These are phyloP conservation scores for Verticillium tricorpus DNA, from an alignment of 2,329 filamentous ascomycete species.

Conservation along the genomic window DNA sequence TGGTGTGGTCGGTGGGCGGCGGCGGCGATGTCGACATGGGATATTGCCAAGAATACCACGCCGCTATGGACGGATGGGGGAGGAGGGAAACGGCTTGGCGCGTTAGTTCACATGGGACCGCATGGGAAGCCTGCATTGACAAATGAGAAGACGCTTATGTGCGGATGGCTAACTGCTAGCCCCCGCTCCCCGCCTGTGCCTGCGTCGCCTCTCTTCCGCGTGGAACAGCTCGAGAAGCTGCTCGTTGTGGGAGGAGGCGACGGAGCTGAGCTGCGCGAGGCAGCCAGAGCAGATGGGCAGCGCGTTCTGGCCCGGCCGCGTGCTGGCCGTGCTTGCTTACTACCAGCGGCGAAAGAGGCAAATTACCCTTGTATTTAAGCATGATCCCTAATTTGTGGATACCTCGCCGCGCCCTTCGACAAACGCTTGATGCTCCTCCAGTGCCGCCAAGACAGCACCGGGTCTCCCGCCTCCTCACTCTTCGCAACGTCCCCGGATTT, in stretches of 20 bases:
- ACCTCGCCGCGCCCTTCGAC: neutral
- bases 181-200: neutral
- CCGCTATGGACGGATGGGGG: constrained; percentile 1
- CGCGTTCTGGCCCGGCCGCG: neutral
- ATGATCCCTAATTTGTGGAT: neutral
- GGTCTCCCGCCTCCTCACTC: neutral
- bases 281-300: too few species aligned
- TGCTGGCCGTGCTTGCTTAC: neutral
- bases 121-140: neutral
- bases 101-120: neutral
- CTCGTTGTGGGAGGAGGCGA: neutral
- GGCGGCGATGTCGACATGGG: constrained; percentile 3
- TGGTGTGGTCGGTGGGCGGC: neutral
- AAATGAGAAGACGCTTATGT: neutral
- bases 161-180: neutral
- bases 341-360: neutral
- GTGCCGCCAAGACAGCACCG: neutral
- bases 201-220: neutral
- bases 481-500: neutral
- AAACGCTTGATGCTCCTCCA: neutral
- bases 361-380: neutral
- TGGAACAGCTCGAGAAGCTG: neutral
- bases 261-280: neutral
- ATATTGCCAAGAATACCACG: constrained; percentile 3
- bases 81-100: constrained; percentile 1